Conservation (phyloP, 2,329 filamentous ascomycete species). For the Tolypocladium cylindrosporum region DNA sequence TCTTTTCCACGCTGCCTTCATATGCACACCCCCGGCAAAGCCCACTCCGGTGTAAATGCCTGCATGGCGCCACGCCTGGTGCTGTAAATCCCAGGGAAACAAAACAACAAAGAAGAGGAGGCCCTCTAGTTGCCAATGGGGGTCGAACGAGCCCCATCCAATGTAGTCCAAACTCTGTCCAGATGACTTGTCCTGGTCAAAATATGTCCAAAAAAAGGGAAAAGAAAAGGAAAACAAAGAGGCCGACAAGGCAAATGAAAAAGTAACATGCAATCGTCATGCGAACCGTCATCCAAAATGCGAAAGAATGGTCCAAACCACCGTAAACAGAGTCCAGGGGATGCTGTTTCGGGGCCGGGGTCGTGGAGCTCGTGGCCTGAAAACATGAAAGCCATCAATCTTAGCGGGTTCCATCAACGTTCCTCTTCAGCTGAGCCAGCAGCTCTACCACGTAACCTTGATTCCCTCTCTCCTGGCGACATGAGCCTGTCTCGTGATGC, state of each 20-base stretch:
- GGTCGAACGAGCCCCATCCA: background rate
- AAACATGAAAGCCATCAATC: background rate
- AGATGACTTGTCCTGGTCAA: background rate
- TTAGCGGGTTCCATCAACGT: background rate
- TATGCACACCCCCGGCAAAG: background rate
- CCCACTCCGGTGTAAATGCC: background rate
- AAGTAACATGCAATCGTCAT: background rate
- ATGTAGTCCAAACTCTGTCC: background rate
- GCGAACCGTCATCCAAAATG: background rate
- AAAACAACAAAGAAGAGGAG: background rate
- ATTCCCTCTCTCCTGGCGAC: slow-evolving; percentile 2
- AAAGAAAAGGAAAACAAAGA: background rate
- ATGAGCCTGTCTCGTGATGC: slow-evolving; percentile 3
- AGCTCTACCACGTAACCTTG: background rate
- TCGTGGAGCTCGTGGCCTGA: background rate
- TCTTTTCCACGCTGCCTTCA: background rate
- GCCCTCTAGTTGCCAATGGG: background rate
- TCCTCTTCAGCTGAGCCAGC: slow-evolving; percentile 1
- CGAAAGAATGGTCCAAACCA: background rate
- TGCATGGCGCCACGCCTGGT: slow-evolving; percentile 2
- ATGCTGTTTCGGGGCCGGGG: background rate
- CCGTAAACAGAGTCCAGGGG: background rate
- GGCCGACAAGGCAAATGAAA: background rate
- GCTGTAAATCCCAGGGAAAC: slow-evolving; percentile 4
- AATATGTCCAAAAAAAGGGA: background rate